Conservation (phyloP, 2,329 filamentous ascomycete species). For the Annulohypoxylon truncatum region DNA sequence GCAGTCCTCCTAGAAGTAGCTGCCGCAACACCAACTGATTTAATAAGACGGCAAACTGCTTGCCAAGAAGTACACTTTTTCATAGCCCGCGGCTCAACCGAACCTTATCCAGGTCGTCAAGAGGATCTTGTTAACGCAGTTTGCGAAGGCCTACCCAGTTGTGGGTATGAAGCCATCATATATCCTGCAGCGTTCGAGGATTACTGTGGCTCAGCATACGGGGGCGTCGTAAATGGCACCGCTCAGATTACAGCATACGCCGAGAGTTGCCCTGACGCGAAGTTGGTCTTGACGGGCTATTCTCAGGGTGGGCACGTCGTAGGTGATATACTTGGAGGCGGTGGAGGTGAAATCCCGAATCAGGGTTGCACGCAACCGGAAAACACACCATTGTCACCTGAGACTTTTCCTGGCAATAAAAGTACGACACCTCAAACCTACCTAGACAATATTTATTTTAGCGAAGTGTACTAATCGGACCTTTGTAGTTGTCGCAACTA, state of each 20-base stretch:
- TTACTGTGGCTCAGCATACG: conserved; percentile 46
- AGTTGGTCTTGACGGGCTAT: conserved; percentile 48
- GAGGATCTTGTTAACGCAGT: conserved; percentile 38
- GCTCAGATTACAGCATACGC: conserved; percentile 45
- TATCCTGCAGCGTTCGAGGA: conserved; percentile 36
- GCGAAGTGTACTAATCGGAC: background rate
- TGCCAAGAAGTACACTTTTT: conserved; percentile 5
- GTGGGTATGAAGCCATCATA: conserved; percentile 43
- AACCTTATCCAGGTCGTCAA: conserved; percentile 43
- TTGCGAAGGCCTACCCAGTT: conserved; percentile 41
- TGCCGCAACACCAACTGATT: background rate
- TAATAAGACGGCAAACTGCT: background rate
- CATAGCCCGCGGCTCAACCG: background rate
- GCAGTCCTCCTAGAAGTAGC: background rate
- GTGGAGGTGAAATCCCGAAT: conserved; percentile 32
- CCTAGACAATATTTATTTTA: background rate
- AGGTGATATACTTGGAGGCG: conserved; percentile 41
- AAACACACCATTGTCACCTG: conserved; percentile 19
- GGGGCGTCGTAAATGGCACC: conserved; percentile 41
- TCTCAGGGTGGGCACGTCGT: conserved; percentile 41
- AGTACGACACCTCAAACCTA: background rate
- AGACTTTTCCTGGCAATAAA: background rate
- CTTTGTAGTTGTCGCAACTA: conserved; percentile 39
- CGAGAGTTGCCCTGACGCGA: conserved; percentile 45
- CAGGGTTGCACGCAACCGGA: conserved; percentile 34